Evolutionary conservation across 306 rosid species (phyloP).

Genomic region (Dryas alaskensis): DNA sequence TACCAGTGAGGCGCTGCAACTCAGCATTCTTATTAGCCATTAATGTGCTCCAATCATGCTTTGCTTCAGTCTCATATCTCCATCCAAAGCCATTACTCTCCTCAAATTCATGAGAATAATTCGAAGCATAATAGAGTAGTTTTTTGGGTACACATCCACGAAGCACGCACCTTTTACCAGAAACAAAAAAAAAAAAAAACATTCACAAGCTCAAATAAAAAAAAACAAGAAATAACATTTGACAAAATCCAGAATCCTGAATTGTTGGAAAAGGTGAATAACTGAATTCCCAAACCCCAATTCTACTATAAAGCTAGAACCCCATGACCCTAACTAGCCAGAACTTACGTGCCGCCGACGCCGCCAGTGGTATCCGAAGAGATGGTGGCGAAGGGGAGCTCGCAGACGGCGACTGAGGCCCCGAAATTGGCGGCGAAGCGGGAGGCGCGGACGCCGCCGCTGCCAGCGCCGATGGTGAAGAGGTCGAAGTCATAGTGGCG

Average conservation of each 20-base stretch:
- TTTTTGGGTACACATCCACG: constrained; percentile 99
- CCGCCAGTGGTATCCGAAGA: constrained; percentile 89
- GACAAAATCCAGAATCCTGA: neutral
- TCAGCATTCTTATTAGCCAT: constrained; percentile 96
- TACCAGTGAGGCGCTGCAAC: constrained; percentile 86
- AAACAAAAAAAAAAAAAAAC: neutral
- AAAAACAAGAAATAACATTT: neutral
- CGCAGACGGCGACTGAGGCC: constrained; percentile 78
- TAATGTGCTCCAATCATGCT: constrained; percentile 91
- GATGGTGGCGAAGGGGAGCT: constrained; percentile 88
- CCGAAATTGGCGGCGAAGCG: constrained; percentile 76
- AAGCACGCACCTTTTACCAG: constrained; percentile 66
- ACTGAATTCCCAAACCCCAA: neutral
- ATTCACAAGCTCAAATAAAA: neutral
- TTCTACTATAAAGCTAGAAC: neutral
- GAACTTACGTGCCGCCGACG: constrained; percentile 90
- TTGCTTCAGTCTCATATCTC: constrained; percentile 80
- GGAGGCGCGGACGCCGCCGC: constrained; percentile 93
- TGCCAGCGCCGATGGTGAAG: constrained; percentile 91
- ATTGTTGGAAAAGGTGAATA: neutral
- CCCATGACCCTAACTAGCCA: neutral
- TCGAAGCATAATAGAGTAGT: constrained; percentile 73
- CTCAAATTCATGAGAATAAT: constrained; percentile 87
- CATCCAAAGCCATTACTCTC: constrained; percentile 95
- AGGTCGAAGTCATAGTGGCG: constrained; percentile 78